Evolutionary conservation across 805 yeast genomes (phyloP).

Genomic region (Dipodascopsis uninucleata): DNA sequence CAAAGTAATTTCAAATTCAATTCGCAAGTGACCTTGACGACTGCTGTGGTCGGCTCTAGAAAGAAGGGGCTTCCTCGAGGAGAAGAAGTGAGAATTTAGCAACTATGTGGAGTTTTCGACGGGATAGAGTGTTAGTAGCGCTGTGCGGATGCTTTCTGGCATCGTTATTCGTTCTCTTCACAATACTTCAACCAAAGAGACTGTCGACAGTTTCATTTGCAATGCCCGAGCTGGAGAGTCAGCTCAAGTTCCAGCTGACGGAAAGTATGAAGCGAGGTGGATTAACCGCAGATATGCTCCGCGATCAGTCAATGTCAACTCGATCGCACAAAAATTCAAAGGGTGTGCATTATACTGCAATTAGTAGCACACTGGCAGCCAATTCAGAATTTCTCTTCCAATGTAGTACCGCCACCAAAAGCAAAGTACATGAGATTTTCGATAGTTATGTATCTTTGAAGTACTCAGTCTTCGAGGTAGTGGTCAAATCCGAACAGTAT

Average conservation of each 20-base stretch:
- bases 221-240: slow-evolving; percentile 13
- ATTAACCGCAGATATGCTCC: background rate
- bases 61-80: too few species aligned
- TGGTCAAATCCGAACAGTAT: slow-evolving; percentile 14
- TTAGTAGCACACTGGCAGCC: background rate
- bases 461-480: slow-evolving; percentile 16
- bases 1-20: too few species aligned
- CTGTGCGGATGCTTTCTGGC: too few species aligned
- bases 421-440: slow-evolving; percentile 10
- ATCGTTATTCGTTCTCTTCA: slow-evolving; percentile 6
- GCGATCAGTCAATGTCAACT: background rate
- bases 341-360: background rate
- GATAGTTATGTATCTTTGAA: slow-evolving; percentile 18
- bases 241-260: slow-evolving; percentile 10
- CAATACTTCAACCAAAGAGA: slow-evolving; percentile 10
- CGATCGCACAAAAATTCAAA: background rate
- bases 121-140: too few species aligned
- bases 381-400: slow-evolving; percentile 4
- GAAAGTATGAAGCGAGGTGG: background rate
- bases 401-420: slow-evolving; percentile 9
- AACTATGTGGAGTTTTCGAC: too few species aligned
- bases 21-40: too few species aligned
- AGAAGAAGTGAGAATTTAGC: too few species aligned
- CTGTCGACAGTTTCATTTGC: slow-evolving; percentile 6
- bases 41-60: too few species aligned